phyloP scores from a whole-genome alignment of 2,329 filamentous ascomycete species.

The Cladophialophora exuberans region DNA sequence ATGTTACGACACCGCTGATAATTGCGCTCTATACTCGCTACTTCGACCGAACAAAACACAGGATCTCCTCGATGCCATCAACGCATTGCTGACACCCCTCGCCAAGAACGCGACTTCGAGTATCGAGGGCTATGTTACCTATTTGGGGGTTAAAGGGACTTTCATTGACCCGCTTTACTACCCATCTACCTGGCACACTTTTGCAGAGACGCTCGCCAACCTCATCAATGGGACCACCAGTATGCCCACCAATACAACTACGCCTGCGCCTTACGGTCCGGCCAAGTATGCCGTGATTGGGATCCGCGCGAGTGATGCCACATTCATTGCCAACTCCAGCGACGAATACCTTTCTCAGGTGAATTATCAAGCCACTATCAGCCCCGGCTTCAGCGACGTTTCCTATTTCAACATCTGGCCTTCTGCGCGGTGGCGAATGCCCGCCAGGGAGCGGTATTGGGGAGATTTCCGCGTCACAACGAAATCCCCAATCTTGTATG shows the following conservation, averaged over 20 bases:
- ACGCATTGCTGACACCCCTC: not conserved
- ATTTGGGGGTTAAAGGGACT: not conserved
- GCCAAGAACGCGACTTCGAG: constrained; percentile 9
- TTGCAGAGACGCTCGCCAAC: constrained; percentile 1
- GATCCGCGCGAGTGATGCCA: constrained; percentile 21
- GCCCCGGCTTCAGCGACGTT: not conserved
- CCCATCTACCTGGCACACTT: not conserved
- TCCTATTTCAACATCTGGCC: not conserved
- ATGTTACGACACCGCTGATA: constrained; percentile 6
- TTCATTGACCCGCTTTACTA: not conserved
- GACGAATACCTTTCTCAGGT: constrained; percentile 7
- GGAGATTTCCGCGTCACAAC: constrained; percentile 34
- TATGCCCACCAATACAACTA: not conserved
- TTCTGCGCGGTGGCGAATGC: constrained; percentile 28
- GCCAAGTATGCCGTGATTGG: not conserved
- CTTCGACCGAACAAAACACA: not conserved
- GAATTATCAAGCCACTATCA: not conserved
- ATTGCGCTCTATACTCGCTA: constrained; percentile 5
- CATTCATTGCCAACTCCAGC: constrained; percentile 3
- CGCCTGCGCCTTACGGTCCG: not conserved
- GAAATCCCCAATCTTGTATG: constrained; percentile 35
- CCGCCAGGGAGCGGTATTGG: constrained; percentile 28
- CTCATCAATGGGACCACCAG: constrained; percentile 5
- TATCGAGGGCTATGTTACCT: constrained; percentile 3
- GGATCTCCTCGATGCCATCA: constrained; percentile 17